These are phyloP conservation scores for Silene conica DNA, from an alignment of 148 eudicot genomes.

Conservation along the genomic window DNA sequence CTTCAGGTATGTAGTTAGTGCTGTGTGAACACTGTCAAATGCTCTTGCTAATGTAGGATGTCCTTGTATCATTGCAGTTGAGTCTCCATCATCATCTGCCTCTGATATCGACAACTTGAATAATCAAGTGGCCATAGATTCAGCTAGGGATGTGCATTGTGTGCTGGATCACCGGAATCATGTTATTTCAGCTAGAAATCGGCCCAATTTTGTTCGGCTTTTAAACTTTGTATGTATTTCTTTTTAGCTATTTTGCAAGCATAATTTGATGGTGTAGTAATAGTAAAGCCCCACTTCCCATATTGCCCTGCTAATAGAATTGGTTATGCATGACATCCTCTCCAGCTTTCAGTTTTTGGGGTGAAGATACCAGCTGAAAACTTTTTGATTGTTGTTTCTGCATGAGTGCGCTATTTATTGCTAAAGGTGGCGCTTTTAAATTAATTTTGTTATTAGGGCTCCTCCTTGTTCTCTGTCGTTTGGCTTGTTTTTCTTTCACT, in stretches of 20 bases:
- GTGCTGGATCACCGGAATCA: conserved; percentile 33
- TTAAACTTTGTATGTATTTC: conserved; percentile 38
- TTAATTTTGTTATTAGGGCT: not conserved
- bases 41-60: conserved; percentile 15
- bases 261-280: not conserved
- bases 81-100: conserved; percentile 54
- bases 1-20: not conserved
- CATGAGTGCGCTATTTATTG: not conserved
- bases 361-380: not conserved
- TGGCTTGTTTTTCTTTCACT: not conserved
- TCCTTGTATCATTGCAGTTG: conserved; percentile 23
- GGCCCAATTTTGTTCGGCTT: conserved; percentile 32
- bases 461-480: conserved; percentile 1
- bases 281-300: too few relatives aligned
- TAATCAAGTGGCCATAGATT: conserved; percentile 28
- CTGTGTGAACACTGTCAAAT: not conserved
- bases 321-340: not conserved
- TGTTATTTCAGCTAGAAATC: conserved; percentile 36
- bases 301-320: not conserved
- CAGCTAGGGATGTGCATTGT: conserved; percentile 25
- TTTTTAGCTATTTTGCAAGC: not conserved
- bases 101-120: conserved; percentile 48
- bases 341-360: not conserved
- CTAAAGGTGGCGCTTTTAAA: not conserved
- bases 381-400: not conserved